These are phyloP conservation scores for Pseudocercospora cruenta DNA, from an alignment of 2,329 filamentous ascomycete species.

Conservation along the genomic window DNA sequence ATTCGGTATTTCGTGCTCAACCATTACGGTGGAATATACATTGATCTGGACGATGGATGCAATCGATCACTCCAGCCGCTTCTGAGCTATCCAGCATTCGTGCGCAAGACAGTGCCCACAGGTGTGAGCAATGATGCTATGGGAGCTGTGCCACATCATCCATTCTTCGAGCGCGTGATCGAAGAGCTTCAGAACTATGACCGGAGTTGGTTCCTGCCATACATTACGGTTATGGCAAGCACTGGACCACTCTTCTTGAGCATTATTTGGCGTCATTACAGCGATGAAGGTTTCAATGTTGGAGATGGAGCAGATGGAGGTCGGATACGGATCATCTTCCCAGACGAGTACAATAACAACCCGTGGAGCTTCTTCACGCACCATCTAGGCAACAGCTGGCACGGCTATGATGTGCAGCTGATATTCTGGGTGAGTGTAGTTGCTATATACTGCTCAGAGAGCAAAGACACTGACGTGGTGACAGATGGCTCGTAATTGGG, in stretches of 20 bases:
- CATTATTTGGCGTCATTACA: slow-evolving; percentile 76
- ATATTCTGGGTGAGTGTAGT: slow-evolving; percentile 62
- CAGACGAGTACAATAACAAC: slow-evolving; percentile 69
- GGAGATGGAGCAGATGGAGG: slow-evolving; percentile 47
- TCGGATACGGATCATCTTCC: slow-evolving; percentile 70
- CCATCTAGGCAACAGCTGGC: slow-evolving; percentile 68
- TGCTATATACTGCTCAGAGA: not conserved
- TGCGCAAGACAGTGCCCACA: slow-evolving; percentile 72
- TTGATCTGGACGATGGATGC: slow-evolving; percentile 76
- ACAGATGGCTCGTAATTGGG: slow-evolving; percentile 55
- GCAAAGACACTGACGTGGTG: slow-evolving; percentile 23
- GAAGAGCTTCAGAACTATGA: slow-evolving; percentile 69
- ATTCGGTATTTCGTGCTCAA: slow-evolving; percentile 77
- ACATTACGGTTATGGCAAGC: slow-evolving; percentile 79
- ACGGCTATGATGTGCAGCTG: slow-evolving; percentile 64
- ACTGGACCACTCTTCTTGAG: slow-evolving; percentile 77
- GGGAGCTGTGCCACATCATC: slow-evolving; percentile 72
- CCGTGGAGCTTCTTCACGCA: slow-evolving; percentile 74
- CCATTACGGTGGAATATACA: slow-evolving; percentile 78
- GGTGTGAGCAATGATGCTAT: slow-evolving; percentile 83
- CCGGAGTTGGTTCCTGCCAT: slow-evolving; percentile 69
- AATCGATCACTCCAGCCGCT: slow-evolving; percentile 65
- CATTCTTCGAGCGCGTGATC: slow-evolving; percentile 73
- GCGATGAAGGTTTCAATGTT: slow-evolving; percentile 52
- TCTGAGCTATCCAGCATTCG: slow-evolving; percentile 71